Base-by-base conservation (phyloP, 2,329 filamentous ascomycete species). In the Periconia sp. region DNA sequence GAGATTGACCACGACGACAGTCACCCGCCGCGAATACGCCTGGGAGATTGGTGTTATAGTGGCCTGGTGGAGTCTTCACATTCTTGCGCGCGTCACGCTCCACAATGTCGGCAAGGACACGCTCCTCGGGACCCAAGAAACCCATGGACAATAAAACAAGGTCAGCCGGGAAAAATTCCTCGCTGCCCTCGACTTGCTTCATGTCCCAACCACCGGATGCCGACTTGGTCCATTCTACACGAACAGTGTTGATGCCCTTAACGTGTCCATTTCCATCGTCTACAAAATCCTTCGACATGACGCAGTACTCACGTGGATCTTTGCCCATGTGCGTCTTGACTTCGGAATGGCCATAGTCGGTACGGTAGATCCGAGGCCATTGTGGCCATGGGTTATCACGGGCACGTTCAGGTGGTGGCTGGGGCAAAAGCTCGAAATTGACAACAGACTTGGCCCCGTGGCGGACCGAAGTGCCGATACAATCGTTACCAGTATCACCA, bases 301-400 rank as follows among this genome's bases (percentile, higher is more conserved):
- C 92, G 80, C 92, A 97, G 82, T 90, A 97, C 79, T 97, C 93
- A 65, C 93, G 91, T 54, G 93, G 93, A 69, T 97, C 93, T 74
- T 92, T 92, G 77, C 93, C 93, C 81, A 92, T 93, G 80, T 97
- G 92, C 64, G 93, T 92, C 76, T 93, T 92, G 68, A 97, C 93
- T 77, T 97, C 93, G 15, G 88, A 89, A 81, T 97, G 93, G 52
- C 93, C 93, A 70, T 97, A 97, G 77, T 97, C 93, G n/a, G 97
- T 90, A 65, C 93, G 92, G 83, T 96, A 97, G 74, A 97, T 92
- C 68, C 92, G 90, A 53, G 93, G 93, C 92, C 93, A 97, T 78
- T 97, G 93, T 10, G 93, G 93, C 93, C 93, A 97, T 58, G 93
- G 93, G 82, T 97, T 97, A 77, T 97, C 93, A 59, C 86, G 85